These are phyloP conservation scores for Luvunga scandens DNA, from an alignment of 345 rosid genomes.

Conservation along the genomic window DNA sequence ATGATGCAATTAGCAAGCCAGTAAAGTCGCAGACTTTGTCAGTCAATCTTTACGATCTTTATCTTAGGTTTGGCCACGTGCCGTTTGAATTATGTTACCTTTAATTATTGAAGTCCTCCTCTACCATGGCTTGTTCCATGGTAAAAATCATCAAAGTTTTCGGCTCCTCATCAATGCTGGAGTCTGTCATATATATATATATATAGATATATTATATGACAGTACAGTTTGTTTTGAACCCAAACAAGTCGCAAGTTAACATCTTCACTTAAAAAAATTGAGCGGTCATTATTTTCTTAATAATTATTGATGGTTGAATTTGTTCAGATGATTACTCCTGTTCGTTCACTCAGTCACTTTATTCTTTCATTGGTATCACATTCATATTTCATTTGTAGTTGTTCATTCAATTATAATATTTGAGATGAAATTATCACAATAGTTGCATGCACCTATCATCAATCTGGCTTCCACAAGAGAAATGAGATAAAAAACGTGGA, in stretches of 20 bases:
- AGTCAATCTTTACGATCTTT: not conserved
- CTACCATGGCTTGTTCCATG: not conserved
- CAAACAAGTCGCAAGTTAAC: not conserved
- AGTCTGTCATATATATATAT: not conserved
- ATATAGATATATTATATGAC: too few species aligned
- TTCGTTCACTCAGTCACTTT: not conserved
- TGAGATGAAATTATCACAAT: not conserved
- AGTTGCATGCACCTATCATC: not conserved
- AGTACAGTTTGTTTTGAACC: not conserved
- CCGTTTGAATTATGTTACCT: too few species aligned
- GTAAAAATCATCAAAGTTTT: not conserved
- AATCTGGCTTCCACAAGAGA: too few species aligned
- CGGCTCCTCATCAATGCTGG: not conserved
- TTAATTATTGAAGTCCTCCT: too few species aligned
- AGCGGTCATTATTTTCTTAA: not conserved
- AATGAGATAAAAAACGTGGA: not conserved
- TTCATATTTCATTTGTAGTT: not conserved
- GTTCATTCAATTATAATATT: not conserved
- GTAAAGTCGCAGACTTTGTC: slow-evolving; percentile 4
- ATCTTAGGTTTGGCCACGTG: not conserved
- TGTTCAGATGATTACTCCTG: not conserved
- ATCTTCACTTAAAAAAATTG: not conserved
- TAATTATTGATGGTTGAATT: not conserved
- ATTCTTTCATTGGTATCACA: not conserved
- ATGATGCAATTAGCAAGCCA: not conserved